A percentile compares a stretch with the other conserved stretches of the same genome.
Evolutionary conservation across 2,329 filamentous ascomycete species (phyloP).

Genomic region (Neoascochyta sp.): DNA sequence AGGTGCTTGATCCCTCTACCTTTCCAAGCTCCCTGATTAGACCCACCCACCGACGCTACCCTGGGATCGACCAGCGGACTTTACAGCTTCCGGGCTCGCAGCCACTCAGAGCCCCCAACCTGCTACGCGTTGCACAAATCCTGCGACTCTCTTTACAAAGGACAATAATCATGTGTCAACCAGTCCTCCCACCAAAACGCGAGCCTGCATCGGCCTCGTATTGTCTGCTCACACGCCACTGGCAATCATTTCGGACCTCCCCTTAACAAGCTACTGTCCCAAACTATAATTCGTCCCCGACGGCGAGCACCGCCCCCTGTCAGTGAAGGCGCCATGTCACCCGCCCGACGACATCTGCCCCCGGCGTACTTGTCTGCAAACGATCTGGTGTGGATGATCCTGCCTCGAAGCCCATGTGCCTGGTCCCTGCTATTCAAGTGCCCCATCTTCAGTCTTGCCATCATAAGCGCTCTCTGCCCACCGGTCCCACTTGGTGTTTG

Average conservation of each 20-base stretch:
- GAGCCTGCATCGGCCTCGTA: conserved; percentile 19
- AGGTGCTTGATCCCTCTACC: too few relatives aligned
- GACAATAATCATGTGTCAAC: conserved; percentile 19
- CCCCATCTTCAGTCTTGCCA: conserved; percentile 12
- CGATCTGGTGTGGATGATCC: conserved; percentile 14
- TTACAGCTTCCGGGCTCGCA: conserved; percentile 5
- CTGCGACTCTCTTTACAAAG: conserved; percentile 1
- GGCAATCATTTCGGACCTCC: conserved; percentile 32
- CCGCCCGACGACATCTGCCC: conserved; percentile 18
- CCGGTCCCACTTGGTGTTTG: conserved; percentile 13
- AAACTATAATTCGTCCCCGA: conserved; percentile 15
- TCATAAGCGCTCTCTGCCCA: conserved; percentile 28
- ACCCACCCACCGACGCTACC: background rate
- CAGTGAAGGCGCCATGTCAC: conserved; percentile 26
- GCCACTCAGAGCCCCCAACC: conserved; percentile 15
- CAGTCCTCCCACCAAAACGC: conserved; percentile 6
- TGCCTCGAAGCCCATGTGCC: conserved; percentile 11
- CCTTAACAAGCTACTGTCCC: conserved; percentile 23
- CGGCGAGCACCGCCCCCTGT: conserved; percentile 18
- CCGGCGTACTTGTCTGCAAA: conserved; percentile 14
- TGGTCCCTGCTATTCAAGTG: conserved; percentile 23
- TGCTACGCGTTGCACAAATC: too few relatives aligned
- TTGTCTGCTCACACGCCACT: conserved; percentile 11
- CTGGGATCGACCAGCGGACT: too few relatives aligned
- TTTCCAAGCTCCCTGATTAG: too few relatives aligned